These are phyloP conservation scores for Penicillium sp. DNA, from an alignment of 2,329 filamentous ascomycete genomes.

Conservation along the genomic window DNA sequence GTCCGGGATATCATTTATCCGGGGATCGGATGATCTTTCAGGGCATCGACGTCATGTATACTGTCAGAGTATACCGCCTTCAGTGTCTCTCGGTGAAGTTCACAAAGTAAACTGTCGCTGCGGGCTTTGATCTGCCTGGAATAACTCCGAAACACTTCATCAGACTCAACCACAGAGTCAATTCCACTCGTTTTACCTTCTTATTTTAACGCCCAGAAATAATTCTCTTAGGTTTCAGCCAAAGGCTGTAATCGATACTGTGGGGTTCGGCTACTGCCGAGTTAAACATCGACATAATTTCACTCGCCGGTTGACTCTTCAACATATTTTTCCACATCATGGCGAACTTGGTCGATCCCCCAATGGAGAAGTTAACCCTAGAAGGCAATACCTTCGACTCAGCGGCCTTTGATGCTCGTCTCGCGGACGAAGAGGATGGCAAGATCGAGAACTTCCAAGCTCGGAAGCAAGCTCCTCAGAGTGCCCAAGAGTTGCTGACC, in stretches of 20 bases:
- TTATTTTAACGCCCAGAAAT: neutral
- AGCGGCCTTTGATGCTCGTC: constrained; percentile 23
- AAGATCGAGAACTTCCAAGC: constrained; percentile 31
- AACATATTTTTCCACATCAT: constrained; percentile 10
- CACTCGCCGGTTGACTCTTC: neutral
- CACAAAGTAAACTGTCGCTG: neutral
- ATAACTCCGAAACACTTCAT: neutral
- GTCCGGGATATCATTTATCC: too few species aligned
- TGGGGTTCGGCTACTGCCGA: constrained; percentile 11
- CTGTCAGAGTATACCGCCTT: constrained; percentile 20
- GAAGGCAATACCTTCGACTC: constrained; percentile 19
- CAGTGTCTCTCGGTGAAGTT: neutral
- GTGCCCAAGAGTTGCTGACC: constrained; percentile 54
- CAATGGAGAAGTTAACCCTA: constrained; percentile 25
- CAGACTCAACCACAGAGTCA: neutral
- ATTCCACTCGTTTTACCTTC: neutral
- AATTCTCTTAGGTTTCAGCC: neutral
- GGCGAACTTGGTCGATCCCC: constrained; percentile 22
- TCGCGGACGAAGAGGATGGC: constrained; percentile 26
- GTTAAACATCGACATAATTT: constrained; percentile 4
- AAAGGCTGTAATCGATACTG: neutral
- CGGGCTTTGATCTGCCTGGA: neutral
- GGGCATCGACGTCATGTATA: constrained; percentile 20
- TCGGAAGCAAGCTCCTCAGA: constrained; percentile 40
- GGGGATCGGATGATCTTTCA: too few species aligned